Percentiles rank a stretch among this genome's conserved stretches.
phyloP scores from a whole-genome alignment of 495 filamentous ascomycete species.

The Baudoinia panamericana region DNA sequence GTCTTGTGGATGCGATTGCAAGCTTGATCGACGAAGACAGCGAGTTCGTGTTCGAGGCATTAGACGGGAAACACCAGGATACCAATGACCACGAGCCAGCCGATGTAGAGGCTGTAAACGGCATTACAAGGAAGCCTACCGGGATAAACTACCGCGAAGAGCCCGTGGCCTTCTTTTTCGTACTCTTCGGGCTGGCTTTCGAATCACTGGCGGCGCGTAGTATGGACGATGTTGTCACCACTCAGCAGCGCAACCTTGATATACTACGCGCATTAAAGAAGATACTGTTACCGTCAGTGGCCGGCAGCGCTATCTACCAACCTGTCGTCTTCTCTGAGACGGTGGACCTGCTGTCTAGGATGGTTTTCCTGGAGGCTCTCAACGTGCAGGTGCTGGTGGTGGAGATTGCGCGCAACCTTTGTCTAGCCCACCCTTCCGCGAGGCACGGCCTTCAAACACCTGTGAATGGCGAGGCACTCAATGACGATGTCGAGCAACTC shows the following conservation, averaged over 20 bases:
- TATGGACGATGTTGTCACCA: constrained; percentile 52
- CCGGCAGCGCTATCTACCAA: constrained; percentile 89
- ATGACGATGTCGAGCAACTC: constrained; percentile 93
- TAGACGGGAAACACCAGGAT: constrained; percentile 62
- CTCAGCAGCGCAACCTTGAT: constrained; percentile 69
- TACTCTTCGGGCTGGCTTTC: constrained; percentile 90
- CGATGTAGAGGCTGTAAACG: constrained; percentile 16
- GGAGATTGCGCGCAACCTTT: constrained; percentile 79
- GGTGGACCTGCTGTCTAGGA: constrained; percentile 86
- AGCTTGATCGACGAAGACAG: constrained; percentile 95
- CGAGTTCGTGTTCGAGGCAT: constrained; percentile 89
- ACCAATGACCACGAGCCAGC: constrained; percentile 27
- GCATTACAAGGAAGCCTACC: constrained; percentile 33
- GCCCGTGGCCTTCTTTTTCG: constrained; percentile 97
- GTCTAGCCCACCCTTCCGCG: constrained; percentile 79
- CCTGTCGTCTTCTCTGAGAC: constrained; percentile 94
- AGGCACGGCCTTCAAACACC: constrained; percentile 41
- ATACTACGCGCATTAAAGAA: constrained; percentile 87
- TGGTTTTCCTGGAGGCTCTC: constrained; percentile 78
- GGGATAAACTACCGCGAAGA: constrained; percentile 97
- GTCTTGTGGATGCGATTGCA: constrained; percentile 91
- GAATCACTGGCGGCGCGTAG: constrained; percentile 80
- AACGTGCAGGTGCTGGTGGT: constrained; percentile 88
- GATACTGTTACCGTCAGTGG: constrained; percentile 88
- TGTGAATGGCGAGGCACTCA: constrained; percentile 52